Conservation (phyloP, 495 filamentous ascomycete genomes). For the Opeltia flavorubescens region DNA sequence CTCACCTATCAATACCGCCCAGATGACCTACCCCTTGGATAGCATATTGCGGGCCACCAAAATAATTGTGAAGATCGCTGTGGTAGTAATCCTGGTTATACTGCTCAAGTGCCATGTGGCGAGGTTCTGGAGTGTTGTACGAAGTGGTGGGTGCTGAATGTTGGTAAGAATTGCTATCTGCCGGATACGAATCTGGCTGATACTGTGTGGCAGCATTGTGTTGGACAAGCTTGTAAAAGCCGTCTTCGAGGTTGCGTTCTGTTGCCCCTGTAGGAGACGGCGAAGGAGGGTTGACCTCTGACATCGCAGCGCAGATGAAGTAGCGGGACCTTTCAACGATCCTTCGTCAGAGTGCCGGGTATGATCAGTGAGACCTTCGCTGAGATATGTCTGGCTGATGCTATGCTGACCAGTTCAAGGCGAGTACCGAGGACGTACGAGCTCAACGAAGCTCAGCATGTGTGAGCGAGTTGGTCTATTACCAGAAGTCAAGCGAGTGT, state of each 20-base stretch:
- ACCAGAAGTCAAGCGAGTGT: too few species aligned
- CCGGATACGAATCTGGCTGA: slow-evolving; percentile 6
- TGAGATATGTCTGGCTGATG: too few species aligned
- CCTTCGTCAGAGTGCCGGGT: background rate
- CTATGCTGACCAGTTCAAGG: too few species aligned
- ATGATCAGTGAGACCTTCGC: too few species aligned
- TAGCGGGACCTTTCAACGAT: background rate
- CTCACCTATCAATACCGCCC: background rate
- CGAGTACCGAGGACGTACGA: too few species aligned
- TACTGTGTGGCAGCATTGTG: slow-evolving; percentile 29
- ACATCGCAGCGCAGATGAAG: background rate
- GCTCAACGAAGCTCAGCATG: too few species aligned
- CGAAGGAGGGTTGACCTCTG: slow-evolving; percentile 3
- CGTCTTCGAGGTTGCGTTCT: slow-evolving; percentile 29
- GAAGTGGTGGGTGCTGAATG: slow-evolving; percentile 7
- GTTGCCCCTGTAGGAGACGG: slow-evolving; percentile 4
- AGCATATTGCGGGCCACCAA: slow-evolving; percentile 2
- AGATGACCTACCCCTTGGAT: background rate
- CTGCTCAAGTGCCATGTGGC: slow-evolving; percentile 2
- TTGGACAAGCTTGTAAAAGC: slow-evolving; percentile 32
- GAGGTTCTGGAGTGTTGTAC: slow-evolving; percentile 18
- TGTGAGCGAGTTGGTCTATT: too few species aligned
- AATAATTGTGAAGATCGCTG: slow-evolving; percentile 16
- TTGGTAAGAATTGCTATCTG: slow-evolving; percentile 11
- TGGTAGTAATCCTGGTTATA: slow-evolving; percentile 12